These are phyloP conservation scores for Melampsora americana DNA, from an alignment of 1,284 basidiomycete species.

Conservation along the genomic window DNA sequence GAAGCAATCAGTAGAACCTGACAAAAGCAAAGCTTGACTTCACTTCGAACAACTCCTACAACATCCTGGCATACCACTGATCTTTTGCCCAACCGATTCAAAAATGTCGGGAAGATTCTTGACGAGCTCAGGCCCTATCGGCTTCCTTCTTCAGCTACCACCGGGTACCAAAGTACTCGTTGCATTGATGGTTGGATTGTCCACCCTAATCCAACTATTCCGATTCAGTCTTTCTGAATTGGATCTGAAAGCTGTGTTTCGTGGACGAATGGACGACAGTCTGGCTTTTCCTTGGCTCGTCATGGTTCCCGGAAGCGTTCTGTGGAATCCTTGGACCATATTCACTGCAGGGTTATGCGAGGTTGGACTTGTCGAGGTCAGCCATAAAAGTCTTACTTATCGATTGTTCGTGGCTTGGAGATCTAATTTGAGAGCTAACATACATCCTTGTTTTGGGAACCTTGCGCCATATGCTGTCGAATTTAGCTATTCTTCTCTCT, in stretches of 20 bases:
- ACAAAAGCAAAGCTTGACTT: too few species aligned
- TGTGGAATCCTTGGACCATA: constrained; percentile 90
- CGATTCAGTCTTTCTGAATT: constrained; percentile 55
- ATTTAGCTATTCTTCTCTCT: constrained; percentile 71
- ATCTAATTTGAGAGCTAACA: background rate
- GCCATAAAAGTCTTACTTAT: constrained; percentile 51
- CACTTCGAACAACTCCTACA: background rate
- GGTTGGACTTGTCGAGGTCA: constrained; percentile 74
- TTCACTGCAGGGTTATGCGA: constrained; percentile 83
- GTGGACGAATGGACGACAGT: constrained; percentile 57
- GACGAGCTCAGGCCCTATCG: constrained; percentile 42
- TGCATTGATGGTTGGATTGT: constrained; percentile 64
- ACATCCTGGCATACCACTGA: background rate
- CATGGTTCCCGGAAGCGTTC: constrained; percentile 74
- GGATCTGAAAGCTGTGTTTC: constrained; percentile 48
- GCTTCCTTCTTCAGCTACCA: constrained; percentile 66
- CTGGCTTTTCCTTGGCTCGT: constrained; percentile 70
- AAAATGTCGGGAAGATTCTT: constrained; percentile 42
- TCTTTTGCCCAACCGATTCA: background rate
- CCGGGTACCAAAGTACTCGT: constrained; percentile 74
- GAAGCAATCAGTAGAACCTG: too few species aligned
- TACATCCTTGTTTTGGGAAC: constrained; percentile 9
- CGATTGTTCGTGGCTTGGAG: background rate
- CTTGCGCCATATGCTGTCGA: constrained; percentile 43
- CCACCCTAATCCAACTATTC: constrained; percentile 66